Percentiles rank a stretch among this genome's conserved stretches.
Evolutionary conservation across 83 land plant genomes (phyloP).

Genomic region (Picea mariana): DNA sequence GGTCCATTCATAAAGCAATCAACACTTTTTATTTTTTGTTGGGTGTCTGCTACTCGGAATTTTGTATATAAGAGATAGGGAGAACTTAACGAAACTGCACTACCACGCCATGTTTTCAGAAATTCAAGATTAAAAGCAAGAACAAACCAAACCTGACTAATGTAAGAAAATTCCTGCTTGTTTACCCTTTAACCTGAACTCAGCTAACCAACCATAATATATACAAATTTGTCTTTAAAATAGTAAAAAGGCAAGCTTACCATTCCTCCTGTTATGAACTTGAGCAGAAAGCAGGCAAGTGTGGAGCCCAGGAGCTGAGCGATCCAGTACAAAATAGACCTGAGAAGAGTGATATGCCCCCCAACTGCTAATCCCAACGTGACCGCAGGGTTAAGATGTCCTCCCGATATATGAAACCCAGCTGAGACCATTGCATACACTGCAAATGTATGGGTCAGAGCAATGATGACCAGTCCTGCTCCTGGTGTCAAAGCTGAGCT

Average conservation of each 20-base stretch:
- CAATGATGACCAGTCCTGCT: conserved; percentile 66
- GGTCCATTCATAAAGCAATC: not conserved
- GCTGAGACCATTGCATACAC: conserved; percentile 67
- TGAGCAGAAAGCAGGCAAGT: conserved; percentile 59
- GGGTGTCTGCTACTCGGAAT: no score
- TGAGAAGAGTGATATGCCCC: conserved; percentile 68
- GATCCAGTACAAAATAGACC: conserved; percentile 61
- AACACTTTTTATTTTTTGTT: not conserved
- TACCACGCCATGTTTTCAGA: no score
- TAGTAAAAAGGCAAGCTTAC: conserved; percentile 16
- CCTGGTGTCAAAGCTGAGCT: not conserved
- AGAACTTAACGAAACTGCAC: no score
- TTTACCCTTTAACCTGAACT: no score
- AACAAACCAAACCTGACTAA: no score
- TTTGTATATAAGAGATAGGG: no score
- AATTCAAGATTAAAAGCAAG: no score
- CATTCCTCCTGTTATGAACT: conserved; percentile 57
- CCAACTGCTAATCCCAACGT: conserved; percentile 71
- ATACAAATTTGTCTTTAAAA: not conserved
- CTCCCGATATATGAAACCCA: conserved; percentile 74
- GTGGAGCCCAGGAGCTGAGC: conserved; percentile 64
- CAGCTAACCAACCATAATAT: no score
- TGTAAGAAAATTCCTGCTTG: no score
- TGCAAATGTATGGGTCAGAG: conserved; percentile 70
- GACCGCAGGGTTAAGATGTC: conserved; percentile 85